Evolutionary conservation across 2,329 filamentous ascomycete genomes (phyloP), one percentile per base, ranked within the genome.

Genomic region (Cadophora luteo-olivacea): DNA sequence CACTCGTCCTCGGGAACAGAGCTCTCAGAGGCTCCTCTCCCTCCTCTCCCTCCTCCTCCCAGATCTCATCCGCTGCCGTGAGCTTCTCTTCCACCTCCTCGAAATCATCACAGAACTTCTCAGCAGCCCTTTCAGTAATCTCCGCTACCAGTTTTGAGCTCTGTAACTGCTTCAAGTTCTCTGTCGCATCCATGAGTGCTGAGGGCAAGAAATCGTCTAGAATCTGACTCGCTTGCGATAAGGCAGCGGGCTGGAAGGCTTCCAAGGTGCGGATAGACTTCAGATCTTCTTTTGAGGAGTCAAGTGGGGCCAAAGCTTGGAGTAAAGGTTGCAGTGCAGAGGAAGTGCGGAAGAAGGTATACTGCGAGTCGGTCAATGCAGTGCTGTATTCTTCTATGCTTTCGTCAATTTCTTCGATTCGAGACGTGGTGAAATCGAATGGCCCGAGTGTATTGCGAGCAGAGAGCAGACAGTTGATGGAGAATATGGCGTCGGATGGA

Each of bases 201-300:
- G 93, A 97, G 0, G 96, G 94, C 29, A 99, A 83, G 81, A 98
- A 99, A 69, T 93, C 90, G 76, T 99, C 96, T 7, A 99, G 84
- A 51, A 85, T 86, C 75, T 94, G 92, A 74, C 92, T 92, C 1
- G 91, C 89, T 61, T 84, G 81, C 1, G 86, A 81, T n/a, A 98
- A 83, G 0, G 85, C 80, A 5, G 85, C 81, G 0, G 87, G 85
- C 68, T 89, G 85, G 76, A 93, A 87, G 4, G 85, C 80, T 0
- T 85, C 82, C 1, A 93, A 82, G n/a, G 84, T 84, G 51, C 84
- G 83, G 12, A 93, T 84, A 14, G 84, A 84, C 54, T 84, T 82
- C 4, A 92, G 78, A 61, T 88, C 84, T 16, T 88, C 84, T n/a
- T 81, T 77, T 52, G 80, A 77, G 49, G 78, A 73, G 67, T 72